Evolutionary conservation across 2,329 filamentous ascomycete genomes (phyloP).

Genomic region (Talaromyces sp.): DNA sequence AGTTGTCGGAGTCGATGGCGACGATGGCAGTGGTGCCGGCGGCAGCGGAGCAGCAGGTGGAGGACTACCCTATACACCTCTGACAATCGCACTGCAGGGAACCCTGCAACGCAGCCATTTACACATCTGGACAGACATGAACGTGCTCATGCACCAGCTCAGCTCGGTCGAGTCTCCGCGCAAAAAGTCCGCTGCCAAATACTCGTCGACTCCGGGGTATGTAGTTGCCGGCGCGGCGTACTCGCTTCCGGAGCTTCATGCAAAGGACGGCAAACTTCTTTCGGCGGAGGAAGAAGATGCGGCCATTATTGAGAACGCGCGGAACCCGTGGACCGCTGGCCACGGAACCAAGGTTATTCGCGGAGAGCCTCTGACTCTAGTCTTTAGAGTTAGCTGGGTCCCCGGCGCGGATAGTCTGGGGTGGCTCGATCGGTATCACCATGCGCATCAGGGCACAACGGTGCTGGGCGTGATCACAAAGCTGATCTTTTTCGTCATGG

Average conservation of each 20-base stretch:
- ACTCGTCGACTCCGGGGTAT: constrained; percentile 55
- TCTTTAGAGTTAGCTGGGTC: constrained; percentile 74
- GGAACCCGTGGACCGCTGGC: constrained; percentile 41
- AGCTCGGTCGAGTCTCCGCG: constrained; percentile 22
- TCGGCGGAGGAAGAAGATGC: constrained; percentile 39
- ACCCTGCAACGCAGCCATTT: constrained; percentile 84
- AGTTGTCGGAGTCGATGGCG: constrained; percentile 44
- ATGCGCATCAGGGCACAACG: not conserved
- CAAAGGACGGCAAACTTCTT: constrained; percentile 23
- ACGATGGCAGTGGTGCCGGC: constrained; percentile 35
- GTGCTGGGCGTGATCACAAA: constrained; percentile 22
- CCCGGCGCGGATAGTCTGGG: constrained; percentile 35
- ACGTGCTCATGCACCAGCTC: constrained; percentile 70
- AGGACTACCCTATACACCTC: constrained; percentile 55
- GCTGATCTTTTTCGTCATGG: constrained; percentile 30
- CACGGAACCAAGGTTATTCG: constrained; percentile 68
- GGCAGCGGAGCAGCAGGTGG: constrained; percentile 17
- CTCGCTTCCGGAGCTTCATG: constrained; percentile 66
- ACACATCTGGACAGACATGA: constrained; percentile 84
- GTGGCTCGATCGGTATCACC: constrained; percentile 23
- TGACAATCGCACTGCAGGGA: constrained; percentile 83
- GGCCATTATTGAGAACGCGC: constrained; percentile 36
- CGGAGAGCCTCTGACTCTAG: constrained; percentile 74
- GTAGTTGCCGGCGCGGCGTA: constrained; percentile 86
- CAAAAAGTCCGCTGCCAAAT: constrained; percentile 20